These are phyloP conservation scores for Lasiodiplodia hormozganensis DNA, from an alignment of 2,329 filamentous ascomycete genomes.

Conservation along the genomic window DNA sequence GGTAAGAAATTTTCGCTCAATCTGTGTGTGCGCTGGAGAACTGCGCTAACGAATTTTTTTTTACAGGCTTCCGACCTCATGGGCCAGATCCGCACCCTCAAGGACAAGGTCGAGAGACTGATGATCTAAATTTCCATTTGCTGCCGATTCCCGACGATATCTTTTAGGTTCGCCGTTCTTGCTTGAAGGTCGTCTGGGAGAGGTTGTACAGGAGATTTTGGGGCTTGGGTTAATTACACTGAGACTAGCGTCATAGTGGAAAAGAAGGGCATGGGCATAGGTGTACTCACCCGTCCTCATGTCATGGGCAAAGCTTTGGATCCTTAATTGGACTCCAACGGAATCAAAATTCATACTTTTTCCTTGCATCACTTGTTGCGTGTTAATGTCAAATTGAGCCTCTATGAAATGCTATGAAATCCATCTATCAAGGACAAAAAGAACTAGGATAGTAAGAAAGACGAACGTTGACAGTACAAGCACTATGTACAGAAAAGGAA, in stretches of 20 bases:
- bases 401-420: neutral
- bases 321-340: slow-evolving; percentile 26
- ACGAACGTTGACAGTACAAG: neutral
- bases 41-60: neutral
- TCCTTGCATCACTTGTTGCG: neutral
- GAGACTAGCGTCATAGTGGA: neutral
- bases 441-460: neutral
- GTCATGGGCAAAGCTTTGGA: slow-evolving; percentile 9
- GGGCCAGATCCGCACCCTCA: slow-evolving; percentile 84
- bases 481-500: neutral
- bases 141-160: neutral
- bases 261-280: neutral
- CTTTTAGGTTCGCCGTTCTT: neutral
- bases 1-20: slow-evolving; percentile 32
- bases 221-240: neutral
- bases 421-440: neutral
- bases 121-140: slow-evolving; percentile 69
- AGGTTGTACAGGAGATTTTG: neutral
- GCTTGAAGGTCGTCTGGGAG: neutral
- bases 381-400: neutral
- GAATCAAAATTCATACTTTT: neutral
- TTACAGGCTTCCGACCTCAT: slow-evolving; percentile 68
- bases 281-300: neutral
- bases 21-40: neutral
- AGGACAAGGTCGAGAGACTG: slow-evolving; percentile 94